Base-by-base conservation (phyloP, 768 basidiomycete genomes). In the Hemileccinum rubropunctum region DNA sequence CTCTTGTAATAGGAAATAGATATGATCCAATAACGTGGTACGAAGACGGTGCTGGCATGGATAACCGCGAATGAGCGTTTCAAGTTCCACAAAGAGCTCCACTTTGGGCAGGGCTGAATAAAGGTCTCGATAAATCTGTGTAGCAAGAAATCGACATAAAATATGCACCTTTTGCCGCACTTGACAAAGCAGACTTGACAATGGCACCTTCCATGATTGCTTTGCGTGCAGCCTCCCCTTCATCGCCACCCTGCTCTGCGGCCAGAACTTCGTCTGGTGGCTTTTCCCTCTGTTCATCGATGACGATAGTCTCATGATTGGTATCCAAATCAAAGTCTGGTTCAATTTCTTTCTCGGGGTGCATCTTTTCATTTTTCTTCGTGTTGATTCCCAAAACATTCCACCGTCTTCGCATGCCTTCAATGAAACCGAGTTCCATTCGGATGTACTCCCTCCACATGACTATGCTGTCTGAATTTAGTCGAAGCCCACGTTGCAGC, bases 391-490 rank as follows among this genome's bases (percentile, higher is more conserved):
- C 93, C 17, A 95, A 73, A 8, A 90, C 73, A 39, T 75, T 81
- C 91, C 91, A 93, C 45, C 93, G 76, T 55, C 88, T 72, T 34
- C 88, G 74, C 42, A 95, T 70, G 13, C 80, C 81, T 71, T 95
- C 92, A 8, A 91, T 73, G 66, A 91, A 95, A 3, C 84, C 83
- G 5, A 95, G 70, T 65, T 98, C 94, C 81, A 97, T 91, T 63
- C 84, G 84, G 55, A 92, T 82, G 63, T 94, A 95, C 67, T 95
- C 93, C 18, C 76, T 75, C 94, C 94, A 98, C 68, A 98, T 73
- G 49, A 85, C 83, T 28, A 79, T 66, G 54, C 82, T 88, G 45
- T 85, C 80, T 12, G 76, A 71, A 57, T 92, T 86, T 42, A 95
- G 66, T 32, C 94, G 79, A 40, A 95, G 76, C 12, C 94, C 94